Percentiles rank a stretch among this genome's conserved stretches.
Evolutionary conservation across 106 monocot genomes (phyloP).

Genomic region (Apostasia shenzhenica): DNA sequence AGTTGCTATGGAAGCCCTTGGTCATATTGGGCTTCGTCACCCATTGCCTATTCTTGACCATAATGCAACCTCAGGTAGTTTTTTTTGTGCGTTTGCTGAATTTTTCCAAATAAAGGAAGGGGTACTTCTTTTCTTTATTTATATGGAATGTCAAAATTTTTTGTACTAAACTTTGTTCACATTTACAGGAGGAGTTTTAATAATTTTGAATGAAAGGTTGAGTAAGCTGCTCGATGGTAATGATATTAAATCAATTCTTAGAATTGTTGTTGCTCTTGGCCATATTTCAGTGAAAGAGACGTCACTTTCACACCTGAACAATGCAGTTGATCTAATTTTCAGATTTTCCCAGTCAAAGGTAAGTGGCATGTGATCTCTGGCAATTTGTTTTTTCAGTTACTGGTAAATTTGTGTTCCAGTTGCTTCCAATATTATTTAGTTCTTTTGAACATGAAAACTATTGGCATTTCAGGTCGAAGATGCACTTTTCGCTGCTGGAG

Average conservation of each 20-base stretch:
- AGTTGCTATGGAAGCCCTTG: constrained; percentile 85
- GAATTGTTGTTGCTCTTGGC: constrained; percentile 74
- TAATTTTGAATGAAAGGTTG: constrained; percentile 50
- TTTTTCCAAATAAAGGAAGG: neutral
- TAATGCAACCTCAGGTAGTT: constrained; percentile 48
- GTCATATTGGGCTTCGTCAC: constrained; percentile 77
- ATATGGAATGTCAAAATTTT: neutral
- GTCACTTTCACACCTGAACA: constrained; percentile 45
- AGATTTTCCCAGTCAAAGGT: constrained; percentile 85
- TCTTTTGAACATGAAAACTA: neutral
- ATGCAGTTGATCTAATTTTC: constrained; percentile 82
- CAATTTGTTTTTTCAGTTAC: neutral
- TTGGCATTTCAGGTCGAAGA: constrained; percentile 68
- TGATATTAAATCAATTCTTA: constrained; percentile 81
- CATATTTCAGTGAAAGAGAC: constrained; percentile 82
- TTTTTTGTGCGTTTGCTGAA: neutral
- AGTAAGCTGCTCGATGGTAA: constrained; percentile 58
- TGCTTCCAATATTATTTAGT: neutral
- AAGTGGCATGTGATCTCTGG: neutral
- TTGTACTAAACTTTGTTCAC: neutral
- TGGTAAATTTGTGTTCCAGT: neutral
- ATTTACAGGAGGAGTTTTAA: constrained; percentile 53
- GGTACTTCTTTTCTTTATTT: neutral
- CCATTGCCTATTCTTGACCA: constrained; percentile 44
- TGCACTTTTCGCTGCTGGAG: constrained; percentile 92